These are phyloP conservation scores for Nakazawaea populi DNA, from an alignment of 805 yeast species.

Conservation along the genomic window DNA sequence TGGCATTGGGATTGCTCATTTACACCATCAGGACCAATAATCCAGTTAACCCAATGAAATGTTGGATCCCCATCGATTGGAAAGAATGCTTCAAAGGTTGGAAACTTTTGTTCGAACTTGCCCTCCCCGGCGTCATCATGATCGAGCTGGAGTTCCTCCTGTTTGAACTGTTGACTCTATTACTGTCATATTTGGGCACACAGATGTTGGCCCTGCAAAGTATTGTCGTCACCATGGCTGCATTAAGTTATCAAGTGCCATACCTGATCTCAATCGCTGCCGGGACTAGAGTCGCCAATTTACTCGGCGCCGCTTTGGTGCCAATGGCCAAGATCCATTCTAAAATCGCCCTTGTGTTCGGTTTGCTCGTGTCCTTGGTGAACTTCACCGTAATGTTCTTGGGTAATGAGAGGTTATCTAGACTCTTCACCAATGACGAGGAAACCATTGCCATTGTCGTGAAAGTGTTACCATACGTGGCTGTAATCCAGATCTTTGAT, in stretches of 20 bases:
- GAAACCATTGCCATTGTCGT: slow-evolving; percentile 47
- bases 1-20: slow-evolving; percentile 39
- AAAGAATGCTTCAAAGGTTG: slow-evolving; percentile 38
- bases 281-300: slow-evolving; percentile 53
- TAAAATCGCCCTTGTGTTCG: slow-evolving; percentile 29
- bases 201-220: slow-evolving; percentile 48
- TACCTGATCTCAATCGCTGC: slow-evolving; percentile 55
- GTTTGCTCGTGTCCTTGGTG: slow-evolving; percentile 29
- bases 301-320: slow-evolving; percentile 35
- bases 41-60: slow-evolving; percentile 36
- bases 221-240: slow-evolving; percentile 36
- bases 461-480: slow-evolving; percentile 53
- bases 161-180: slow-evolving; percentile 49
- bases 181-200: slow-evolving; percentile 51
- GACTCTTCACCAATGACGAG: slow-evolving; percentile 55
- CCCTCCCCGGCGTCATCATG: slow-evolving; percentile 53
- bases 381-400: slow-evolving; percentile 41
- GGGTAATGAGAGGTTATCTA: slow-evolving; percentile 37
- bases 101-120: slow-evolving; percentile 36
- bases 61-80: slow-evolving; percentile 46
- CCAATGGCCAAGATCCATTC: slow-evolving; percentile 32
- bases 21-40: slow-evolving; percentile 37
- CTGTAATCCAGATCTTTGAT: slow-evolving; percentile 66
- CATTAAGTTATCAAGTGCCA: slow-evolving; percentile 49
- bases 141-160: slow-evolving; percentile 57